Base-by-base conservation (phyloP, 1,139 yeast genomes). In the Suhomyces bokatorum region DNA sequence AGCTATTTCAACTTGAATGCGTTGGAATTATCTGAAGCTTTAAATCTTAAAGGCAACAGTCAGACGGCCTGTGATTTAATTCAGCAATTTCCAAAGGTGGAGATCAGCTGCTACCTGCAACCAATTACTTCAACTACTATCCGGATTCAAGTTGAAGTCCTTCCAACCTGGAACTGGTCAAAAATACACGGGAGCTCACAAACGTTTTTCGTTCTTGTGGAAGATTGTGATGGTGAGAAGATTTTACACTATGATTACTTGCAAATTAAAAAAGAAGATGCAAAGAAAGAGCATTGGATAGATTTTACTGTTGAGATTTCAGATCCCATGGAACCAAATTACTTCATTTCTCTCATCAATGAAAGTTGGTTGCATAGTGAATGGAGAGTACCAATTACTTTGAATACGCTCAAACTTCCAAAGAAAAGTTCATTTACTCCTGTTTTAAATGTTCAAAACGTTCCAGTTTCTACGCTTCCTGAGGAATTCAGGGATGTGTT, bases 351-450 rank as follows among this genome's bases (percentile, higher is more conserved):
- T 0, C 61, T 90, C 15, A 67, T 86, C 3, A 88, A 96, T 48
- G 96, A 90, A 48, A 80, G 75, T 48, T 93, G 99, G 99, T 65
- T 90, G 8, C 91, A 87, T 49, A 81, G 90, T 45, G 88, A 81
- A 43, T 73, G 78, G 53, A 78, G 78, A 47, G 62, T 78, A 2
- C 89, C 97, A 0, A 68, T 89, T 1, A 64, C 81, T 40, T 67
- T 93, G 46, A 70, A 75, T 22, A 65, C 73, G 32, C 55, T 89
- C 42, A 70, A 69, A 34, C 51, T 86, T 5, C 97, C 97, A 9
- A 81, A 81, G 56, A 81, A 80, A 52, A 83, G 90, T 0, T 75
- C 85, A 0, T 83, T 82, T 27, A 78, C 87, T 2, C 76, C 76
- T 45, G 54, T 81, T 17, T 58, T 77, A 17, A 83, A 80, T 34